Conservation (phyloP, 2,329 filamentous ascomycete genomes). For the Fusarium graminum region DNA sequence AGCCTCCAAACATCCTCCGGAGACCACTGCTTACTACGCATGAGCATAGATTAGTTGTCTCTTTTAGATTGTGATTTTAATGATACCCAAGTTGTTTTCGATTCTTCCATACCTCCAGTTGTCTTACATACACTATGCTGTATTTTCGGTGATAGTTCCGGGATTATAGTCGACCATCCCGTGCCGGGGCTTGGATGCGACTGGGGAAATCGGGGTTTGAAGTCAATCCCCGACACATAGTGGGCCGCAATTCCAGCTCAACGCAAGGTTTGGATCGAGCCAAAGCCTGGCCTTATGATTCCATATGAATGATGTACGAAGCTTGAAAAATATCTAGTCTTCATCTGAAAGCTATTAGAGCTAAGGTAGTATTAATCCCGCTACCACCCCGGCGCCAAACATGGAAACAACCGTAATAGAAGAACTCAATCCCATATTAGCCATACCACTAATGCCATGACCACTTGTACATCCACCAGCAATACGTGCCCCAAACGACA, state of each 20-base stretch:
- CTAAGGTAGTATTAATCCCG: background rate
- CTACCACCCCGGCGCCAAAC: slow-evolving; percentile 15
- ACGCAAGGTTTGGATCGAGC: too few species aligned
- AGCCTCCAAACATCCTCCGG: slow-evolving; percentile 7
- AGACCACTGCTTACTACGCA: slow-evolving; percentile 9
- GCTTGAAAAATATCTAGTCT: too few species aligned
- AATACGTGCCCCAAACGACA: slow-evolving; percentile 11
- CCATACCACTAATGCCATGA: slow-evolving; percentile 29
- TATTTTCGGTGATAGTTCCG: too few species aligned
- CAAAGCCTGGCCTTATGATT: too few species aligned
- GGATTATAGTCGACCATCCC: too few species aligned
- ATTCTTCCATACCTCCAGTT: background rate
- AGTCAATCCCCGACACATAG: background rate
- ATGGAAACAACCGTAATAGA: slow-evolving; percentile 10
- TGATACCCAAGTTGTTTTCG: background rate
- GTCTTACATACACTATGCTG: too few species aligned
- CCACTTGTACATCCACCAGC: slow-evolving; percentile 29
- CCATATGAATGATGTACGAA: too few species aligned
- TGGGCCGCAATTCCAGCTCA: background rate
- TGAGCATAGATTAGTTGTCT: background rate
- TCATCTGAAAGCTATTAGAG: too few species aligned
- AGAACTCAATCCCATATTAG: slow-evolving; percentile 19
- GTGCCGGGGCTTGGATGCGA: too few species aligned
- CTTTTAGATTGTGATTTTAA: background rate
- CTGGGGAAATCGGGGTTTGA: background rate